These are phyloP conservation scores for Blastomyces emzantsi DNA, from an alignment of 2,329 filamentous ascomycete species.

Conservation along the genomic window DNA sequence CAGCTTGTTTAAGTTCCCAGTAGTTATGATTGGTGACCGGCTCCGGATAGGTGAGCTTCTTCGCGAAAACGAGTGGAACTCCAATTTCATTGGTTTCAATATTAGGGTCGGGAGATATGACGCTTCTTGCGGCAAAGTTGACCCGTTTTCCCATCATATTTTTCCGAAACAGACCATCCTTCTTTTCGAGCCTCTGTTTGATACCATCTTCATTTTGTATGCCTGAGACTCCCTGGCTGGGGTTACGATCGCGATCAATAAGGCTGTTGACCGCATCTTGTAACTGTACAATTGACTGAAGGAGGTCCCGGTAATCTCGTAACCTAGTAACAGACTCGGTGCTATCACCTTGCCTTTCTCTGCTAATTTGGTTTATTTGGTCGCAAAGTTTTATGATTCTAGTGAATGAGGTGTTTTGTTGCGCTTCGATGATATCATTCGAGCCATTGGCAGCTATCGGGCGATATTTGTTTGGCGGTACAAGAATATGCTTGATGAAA, in stretches of 20 bases:
- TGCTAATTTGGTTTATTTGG: constrained; percentile 62
- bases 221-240: constrained; percentile 66
- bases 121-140: constrained; percentile 93
- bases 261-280: constrained; percentile 90
- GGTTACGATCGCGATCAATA: constrained; percentile 81
- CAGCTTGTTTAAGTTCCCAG: constrained; percentile 87
- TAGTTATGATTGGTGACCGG: constrained; percentile 97
- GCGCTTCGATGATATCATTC: constrained; percentile 73
- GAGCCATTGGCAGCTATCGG: constrained; percentile 76
- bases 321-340: constrained; percentile 39
- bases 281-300: constrained; percentile 71
- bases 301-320: constrained; percentile 64
- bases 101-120: constrained; percentile 96
- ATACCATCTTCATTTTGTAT: constrained; percentile 83
- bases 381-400: constrained; percentile 69
- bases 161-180: constrained; percentile 95
- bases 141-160: constrained; percentile 99
- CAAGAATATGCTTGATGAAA: constrained; percentile 76
- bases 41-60: constrained; percentile 91
- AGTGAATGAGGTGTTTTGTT: constrained; percentile 83
- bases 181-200: constrained; percentile 97
- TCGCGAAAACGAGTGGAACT: constrained; percentile 95
- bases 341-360: constrained; percentile 51
- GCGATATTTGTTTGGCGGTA: constrained; percentile 86
- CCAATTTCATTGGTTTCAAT: constrained; percentile 99